A percentile compares a stretch with the other conserved stretches of the same genome.
Conservation (phyloP, 2,329 filamentous ascomycete genomes). For the Colletotrichum cuscutae region DNA sequence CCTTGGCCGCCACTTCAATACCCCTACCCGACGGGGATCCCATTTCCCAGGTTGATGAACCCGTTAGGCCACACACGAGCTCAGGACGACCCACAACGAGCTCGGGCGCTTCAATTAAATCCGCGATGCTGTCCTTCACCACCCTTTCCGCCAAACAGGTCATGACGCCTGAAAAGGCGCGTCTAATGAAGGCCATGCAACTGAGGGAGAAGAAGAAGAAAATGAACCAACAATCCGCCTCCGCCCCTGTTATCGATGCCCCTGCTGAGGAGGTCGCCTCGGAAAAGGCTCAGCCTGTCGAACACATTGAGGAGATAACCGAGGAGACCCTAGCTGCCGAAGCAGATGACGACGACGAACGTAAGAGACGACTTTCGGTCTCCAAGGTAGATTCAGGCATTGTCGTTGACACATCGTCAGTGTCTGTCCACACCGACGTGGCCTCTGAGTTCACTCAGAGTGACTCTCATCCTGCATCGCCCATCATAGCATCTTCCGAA, state of each 20-base stretch:
- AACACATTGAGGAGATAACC: conserved; percentile 38
- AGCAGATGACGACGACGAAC: conserved; percentile 34
- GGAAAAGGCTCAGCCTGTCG: conserved; percentile 34
- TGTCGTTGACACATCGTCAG: conserved; percentile 57
- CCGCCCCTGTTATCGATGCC: conserved; percentile 40
- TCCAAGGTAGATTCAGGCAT: conserved; percentile 66
- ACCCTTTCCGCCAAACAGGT: conserved; percentile 53
- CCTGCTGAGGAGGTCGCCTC: conserved; percentile 35
- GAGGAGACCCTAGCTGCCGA: conserved; percentile 38
- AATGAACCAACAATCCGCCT: conserved; percentile 46
- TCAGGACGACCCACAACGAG: conserved; percentile 54
- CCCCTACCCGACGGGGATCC: conserved; percentile 48
- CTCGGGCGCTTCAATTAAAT: conserved; percentile 56
- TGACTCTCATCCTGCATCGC: conserved; percentile 69
- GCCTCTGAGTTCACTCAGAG: conserved; percentile 58
- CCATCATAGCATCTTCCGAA: conserved; percentile 63
- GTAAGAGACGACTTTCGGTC: conserved; percentile 48
- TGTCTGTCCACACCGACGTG: conserved; percentile 56
- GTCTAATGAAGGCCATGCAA: conserved; percentile 94
- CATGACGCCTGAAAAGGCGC: conserved; percentile 88
- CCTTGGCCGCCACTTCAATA: conserved; percentile 45
- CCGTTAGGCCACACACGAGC: conserved; percentile 46
- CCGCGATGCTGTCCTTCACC: conserved; percentile 44
- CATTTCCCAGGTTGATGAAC: conserved; percentile 39
- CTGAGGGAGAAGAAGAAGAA: conserved; percentile 82